These are phyloP conservation scores for Fusarium citri DNA, from an alignment of 2,329 filamentous ascomycete genomes.

Conservation along the genomic window DNA sequence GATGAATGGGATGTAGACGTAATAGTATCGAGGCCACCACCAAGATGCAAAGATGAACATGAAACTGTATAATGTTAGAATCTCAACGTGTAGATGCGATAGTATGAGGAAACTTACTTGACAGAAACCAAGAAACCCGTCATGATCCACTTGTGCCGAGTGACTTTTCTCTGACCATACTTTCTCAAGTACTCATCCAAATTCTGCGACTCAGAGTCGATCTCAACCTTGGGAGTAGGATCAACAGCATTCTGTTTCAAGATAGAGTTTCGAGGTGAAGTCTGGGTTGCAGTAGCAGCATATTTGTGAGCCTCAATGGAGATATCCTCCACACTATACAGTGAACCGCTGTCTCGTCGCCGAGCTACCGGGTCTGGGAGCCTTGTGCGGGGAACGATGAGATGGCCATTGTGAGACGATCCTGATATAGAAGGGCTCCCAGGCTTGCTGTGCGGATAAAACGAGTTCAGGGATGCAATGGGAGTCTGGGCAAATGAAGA, in stretches of 20 bases:
- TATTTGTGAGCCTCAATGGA: neutral
- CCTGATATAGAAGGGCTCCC: neutral
- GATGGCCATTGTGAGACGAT: neutral
- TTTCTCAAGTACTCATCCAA: constrained; percentile 24
- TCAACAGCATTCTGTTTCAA: neutral
- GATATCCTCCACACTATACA: constrained; percentile 4
- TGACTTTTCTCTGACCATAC: constrained; percentile 24
- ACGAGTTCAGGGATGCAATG: constrained; percentile 9
- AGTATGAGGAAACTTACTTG: constrained; percentile 9
- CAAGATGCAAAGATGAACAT: constrained; percentile 45
- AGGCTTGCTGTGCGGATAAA: neutral
- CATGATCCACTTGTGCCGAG: constrained; percentile 31
- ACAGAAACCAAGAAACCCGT: constrained; percentile 23
- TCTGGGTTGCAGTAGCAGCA: constrained; percentile 18
- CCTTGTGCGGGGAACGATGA: constrained; percentile 1
- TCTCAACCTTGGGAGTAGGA: constrained; percentile 1
- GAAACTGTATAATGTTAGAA: constrained; percentile 18
- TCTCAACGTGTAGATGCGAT: accelerated
- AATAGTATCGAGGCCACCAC: constrained; percentile 44
- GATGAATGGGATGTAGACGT: constrained; percentile 43
- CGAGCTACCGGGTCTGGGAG: constrained; percentile 14
- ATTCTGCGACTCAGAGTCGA: constrained; percentile 30
- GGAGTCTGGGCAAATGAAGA: constrained; percentile 32
- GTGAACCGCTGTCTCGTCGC: constrained; percentile 11
- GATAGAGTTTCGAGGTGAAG: constrained; percentile 13